phyloP scores from a whole-genome alignment of 2,329 filamentous ascomycete genomes.

The Truncatella angustata region DNA sequence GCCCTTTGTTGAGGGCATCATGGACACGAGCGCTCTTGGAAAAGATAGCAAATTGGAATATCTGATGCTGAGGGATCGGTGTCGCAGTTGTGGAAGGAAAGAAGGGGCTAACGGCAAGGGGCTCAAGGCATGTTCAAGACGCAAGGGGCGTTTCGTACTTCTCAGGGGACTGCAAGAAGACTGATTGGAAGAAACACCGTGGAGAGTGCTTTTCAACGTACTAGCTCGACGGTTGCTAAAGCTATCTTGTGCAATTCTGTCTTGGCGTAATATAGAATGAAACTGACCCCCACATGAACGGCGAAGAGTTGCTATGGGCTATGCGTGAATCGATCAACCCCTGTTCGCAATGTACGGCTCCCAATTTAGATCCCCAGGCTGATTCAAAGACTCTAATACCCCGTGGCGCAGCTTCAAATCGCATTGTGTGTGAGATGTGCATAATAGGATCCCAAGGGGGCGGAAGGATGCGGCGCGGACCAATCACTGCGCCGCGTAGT shows the following conservation, averaged over 20 bases:
- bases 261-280: too few relatives aligned
- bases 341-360: too few relatives aligned
- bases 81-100: conserved; percentile 35
- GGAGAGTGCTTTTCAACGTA: conserved; percentile 42
- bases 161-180: conserved; percentile 49
- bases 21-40: conserved; percentile 20
- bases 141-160: conserved; percentile 47
- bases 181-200: conserved; percentile 52
- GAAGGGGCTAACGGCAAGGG: conserved; percentile 24
- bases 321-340: too few relatives aligned
- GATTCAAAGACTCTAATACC: background rate
- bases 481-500: too few relatives aligned
- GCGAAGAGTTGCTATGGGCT: too few relatives aligned
- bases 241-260: too few relatives aligned
- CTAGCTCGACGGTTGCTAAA: too few relatives aligned
- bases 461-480: background rate
- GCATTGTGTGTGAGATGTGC: conserved; percentile 1
- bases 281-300: too few relatives aligned
- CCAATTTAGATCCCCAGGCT: too few relatives aligned
- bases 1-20: conserved; percentile 39
- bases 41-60: background rate
- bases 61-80: conserved; percentile 23
- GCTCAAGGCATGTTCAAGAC: conserved; percentile 45
- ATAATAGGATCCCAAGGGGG: background rate
- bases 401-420: conserved; percentile 1